Base-by-base conservation (phyloP, 345 rosid genomes). In the Conringia planisiliqua region DNA sequence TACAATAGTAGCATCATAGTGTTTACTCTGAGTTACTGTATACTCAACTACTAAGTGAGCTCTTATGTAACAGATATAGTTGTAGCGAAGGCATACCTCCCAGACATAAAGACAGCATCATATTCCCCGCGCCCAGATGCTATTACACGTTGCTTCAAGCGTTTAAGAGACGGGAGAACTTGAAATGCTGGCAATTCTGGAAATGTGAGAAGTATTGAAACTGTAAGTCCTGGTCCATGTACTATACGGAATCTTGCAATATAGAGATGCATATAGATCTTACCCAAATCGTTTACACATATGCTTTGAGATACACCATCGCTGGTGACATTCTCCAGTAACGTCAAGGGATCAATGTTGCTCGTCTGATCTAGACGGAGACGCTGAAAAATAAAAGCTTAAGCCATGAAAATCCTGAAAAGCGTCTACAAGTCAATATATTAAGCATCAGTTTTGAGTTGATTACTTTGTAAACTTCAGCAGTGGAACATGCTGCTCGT, bases 221-320 rank as follows among this genome's bases (percentile, higher is more conserved):
- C 5, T 22, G 47, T 52, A 22, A 77, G 48, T 60, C 68, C 26
- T 35, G 36, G 17, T 17, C 64, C 30, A 14, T 67, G 20, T 39
- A 59, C 48, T 14, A 38, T 14, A 67, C 18, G 8, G 35, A 48
- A 46, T 71, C 22, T 16, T 16, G 52, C 38, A 4, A n/a, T 20
- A 6, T 27, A 50, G 30, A 70, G 40, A 64, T 63, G 26, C 61
- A 62, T 72, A 54, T 3, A 22, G 73, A 59, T 66, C 71, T 9
- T 92, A 95, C 97, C 99, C 67, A 95, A 81, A 83, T 95, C 99
- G 72, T 95, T 95, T 50, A 95, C 80, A 68, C 97, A 95, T 62
- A 86, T 87, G 76, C 85, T 89, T 81, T 92, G 96, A 36, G 97
- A 85, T 71, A 95, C 81, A 76, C 97, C 97, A 61, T 79, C 77